These are phyloP conservation scores for Cryphonectria nitschkei DNA, from an alignment of 2,329 filamentous ascomycete species.

Conservation along the genomic window DNA sequence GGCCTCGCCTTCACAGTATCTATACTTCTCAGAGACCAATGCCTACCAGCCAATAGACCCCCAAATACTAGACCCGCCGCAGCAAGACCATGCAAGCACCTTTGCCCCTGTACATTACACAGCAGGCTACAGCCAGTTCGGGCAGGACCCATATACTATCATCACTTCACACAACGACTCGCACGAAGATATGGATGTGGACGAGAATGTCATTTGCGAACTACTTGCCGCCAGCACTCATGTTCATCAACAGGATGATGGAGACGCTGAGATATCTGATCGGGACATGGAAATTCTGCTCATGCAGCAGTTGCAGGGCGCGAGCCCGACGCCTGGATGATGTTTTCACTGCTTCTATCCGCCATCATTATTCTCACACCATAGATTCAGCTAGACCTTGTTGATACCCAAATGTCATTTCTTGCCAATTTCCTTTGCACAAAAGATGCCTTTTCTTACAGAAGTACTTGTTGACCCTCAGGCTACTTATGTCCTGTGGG, in stretches of 20 bases:
- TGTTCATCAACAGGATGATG: conserved; percentile 31
- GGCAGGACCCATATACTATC: conserved; percentile 36
- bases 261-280: conserved; percentile 42
- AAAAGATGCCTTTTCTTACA: neutral
- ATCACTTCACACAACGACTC: conserved; percentile 40
- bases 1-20: conserved; percentile 33
- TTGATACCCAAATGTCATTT: conserved; percentile 1
- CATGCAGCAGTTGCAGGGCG: conserved; percentile 47
- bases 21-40: conserved; percentile 32
- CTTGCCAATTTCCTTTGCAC: neutral
- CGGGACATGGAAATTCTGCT: conserved; percentile 55
- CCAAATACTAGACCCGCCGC: conserved; percentile 56
- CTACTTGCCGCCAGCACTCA: conserved; percentile 50
- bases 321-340: conserved; percentile 27
- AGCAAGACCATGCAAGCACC: conserved; percentile 35
- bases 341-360: neutral
- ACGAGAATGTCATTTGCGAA: conserved; percentile 56
- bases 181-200: conserved; percentile 38
- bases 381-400: neutral
- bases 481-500: neutral
- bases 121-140: conserved; percentile 34
- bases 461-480: neutral
- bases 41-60: conserved; percentile 62
- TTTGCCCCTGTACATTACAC: conserved; percentile 32
- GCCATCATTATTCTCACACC: neutral